These are phyloP conservation scores for Ophiostoma sp. DNA, from an alignment of 2,329 filamentous ascomycete genomes.

Conservation along the genomic window DNA sequence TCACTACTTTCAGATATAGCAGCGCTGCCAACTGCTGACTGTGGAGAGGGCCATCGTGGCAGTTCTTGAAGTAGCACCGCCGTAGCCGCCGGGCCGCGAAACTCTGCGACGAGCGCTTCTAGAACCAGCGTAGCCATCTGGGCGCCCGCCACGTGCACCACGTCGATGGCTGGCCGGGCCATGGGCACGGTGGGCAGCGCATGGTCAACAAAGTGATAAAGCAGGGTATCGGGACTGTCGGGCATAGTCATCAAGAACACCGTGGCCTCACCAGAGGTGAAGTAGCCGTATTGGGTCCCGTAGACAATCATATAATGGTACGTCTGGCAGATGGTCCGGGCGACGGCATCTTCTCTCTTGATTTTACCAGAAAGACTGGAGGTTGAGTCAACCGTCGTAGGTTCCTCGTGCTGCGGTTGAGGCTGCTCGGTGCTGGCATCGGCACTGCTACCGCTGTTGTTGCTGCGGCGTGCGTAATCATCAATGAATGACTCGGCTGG, in stretches of 20 bases:
- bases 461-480: background rate
- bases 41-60: background rate
- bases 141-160: background rate
- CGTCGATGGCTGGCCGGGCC: background rate
- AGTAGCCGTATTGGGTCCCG: background rate
- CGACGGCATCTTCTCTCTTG: background rate
- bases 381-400: too few species aligned
- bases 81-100: background rate
- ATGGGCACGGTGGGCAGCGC: background rate
- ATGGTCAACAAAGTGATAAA: background rate
- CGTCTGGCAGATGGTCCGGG: background rate
- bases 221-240: background rate
- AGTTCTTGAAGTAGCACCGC: background rate
- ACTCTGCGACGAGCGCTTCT: background rate
- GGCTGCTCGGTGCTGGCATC: too few species aligned
- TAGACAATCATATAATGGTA: slow-evolving; percentile 12
- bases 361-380: too few species aligned
- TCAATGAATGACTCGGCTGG: slow-evolving; percentile 1
- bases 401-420: too few species aligned
- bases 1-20: background rate
- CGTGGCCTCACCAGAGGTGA: background rate
- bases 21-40: background rate
- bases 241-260: background rate
- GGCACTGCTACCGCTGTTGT: background rate
- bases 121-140: background rate